Base-by-base conservation (phyloP, 2,329 filamentous ascomycete species). In the Fusarium mangiferae region DNA sequence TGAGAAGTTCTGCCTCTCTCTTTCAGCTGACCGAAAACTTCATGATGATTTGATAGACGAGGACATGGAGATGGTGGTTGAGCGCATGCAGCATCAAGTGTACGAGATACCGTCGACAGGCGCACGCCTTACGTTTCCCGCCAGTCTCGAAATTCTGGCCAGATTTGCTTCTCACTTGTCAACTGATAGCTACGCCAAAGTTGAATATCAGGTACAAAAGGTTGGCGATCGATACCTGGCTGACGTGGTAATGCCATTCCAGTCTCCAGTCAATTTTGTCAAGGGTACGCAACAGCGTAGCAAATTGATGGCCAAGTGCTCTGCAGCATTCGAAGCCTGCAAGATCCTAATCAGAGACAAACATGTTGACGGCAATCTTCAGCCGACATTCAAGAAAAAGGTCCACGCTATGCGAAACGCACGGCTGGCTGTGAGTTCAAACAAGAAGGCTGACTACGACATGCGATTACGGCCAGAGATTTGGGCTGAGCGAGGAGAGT, bases 401-500 rank as follows among this genome's bases (percentile, higher is more conserved):
- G 85, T 96, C 0, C 95, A 94, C 7, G 87, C 85, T 1, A 96
- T 97, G 93, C 89, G 94, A n/a, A 98, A 98, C 80, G 95, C 95
- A 6, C 88, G 91, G 1, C 84, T 98, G 10, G 95, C 95, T 0
- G 87, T 98, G n/a, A 93, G 90, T 72, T 90, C 90, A 30, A 95
- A 94, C 78, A 94, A 93, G 79, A 91, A 88, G 54, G 88, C 89
- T 3, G 85, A 89, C 35, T 98, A 98, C 81, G 82, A 84, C 2
- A 97, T 97, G 93, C 89, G 89, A 6, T 85, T 90, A 20, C 98
- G 98, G 80, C 95, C 96, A 4, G 83, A 86, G 0, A 83, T 94
- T 5, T 99, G 96, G 96, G 82, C 83, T 3, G 62, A 71, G 3
- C 76, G 85, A 20, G 86, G 85, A 3, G 62, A 68, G 7, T 72